Evolutionary conservation across 2,329 filamentous ascomycete genomes (phyloP), one percentile per base, ranked within the genome.

Genomic region (Cladosporium sp.): DNA sequence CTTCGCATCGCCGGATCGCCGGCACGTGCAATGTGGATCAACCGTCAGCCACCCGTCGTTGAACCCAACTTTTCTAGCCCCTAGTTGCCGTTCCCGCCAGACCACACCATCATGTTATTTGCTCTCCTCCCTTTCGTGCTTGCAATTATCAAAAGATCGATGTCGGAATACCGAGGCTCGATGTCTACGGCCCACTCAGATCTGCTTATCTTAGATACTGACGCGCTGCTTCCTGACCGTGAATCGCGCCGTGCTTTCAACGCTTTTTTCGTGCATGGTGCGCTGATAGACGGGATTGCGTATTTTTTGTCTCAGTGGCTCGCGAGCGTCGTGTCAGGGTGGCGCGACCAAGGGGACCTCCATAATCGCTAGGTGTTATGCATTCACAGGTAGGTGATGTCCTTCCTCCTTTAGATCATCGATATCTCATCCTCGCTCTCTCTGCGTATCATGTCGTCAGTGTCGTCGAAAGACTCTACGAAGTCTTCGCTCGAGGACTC

Each of bases 191-290:
- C 51, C 51, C 26, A 53, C 49, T 46, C 26, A 53, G 26, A n/a
- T 18, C 3, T 28, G 8, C 51, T 54, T 54, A 54, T 54, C 51
- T 30, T 14, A 54, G 26, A 54, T 30, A 21, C 21, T 54, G 51
- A 32, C 10, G 26, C 51, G 26, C 30, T 54, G 26, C 30, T 54
- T 21, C 23, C 51, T 54, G 51, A 8, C 28, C 51, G 18, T 48
- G 26, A 6, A 21, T 48, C 39, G 57, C 57, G 39, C 57, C 57
- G 57, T 59, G 57, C 57, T 46, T 46, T 59, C 57, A 59, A 59
- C 57, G 57, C 34, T 58, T 58, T 43, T 59, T 25, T 57, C 18
- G 32, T 18, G 53, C 53, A 57, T 30, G 30, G 53, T 23, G 28
- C 54, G 30, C 18, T 18, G 54, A 36, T 39, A n/a, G 43, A 28